A percentile compares a stretch with the other conserved stretches of the same genome.
These are phyloP conservation scores for Echinosophora koreensis DNA, from an alignment of 306 rosid genomes.

Conservation along the genomic window DNA sequence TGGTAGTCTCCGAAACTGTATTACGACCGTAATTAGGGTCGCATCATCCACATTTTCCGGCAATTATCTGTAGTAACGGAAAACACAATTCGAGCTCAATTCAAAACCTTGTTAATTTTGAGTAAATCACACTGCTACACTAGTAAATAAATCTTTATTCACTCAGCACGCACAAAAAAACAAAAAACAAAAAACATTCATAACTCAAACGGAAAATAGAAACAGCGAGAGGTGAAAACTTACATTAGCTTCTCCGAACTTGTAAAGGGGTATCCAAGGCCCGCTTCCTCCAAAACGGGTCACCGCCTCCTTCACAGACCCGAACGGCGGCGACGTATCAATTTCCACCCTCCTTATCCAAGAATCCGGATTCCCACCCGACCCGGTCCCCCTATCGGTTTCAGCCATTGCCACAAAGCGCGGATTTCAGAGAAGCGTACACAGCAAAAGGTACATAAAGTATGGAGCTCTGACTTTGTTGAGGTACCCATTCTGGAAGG, in stretches of 20 bases:
- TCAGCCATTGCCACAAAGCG: slow-evolving; percentile 57
- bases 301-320: slow-evolving; percentile 93
- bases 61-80: too few species aligned
- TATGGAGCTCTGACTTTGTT: slow-evolving; percentile 47
- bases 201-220: neutral
- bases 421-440: slow-evolving; percentile 22
- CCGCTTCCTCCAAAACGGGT: slow-evolving; percentile 86
- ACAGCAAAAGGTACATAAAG: slow-evolving; percentile 38
- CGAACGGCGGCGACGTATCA: slow-evolving; percentile 89
- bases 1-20: too few species aligned
- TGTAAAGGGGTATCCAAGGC: slow-evolving; percentile 69
- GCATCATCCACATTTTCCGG: too few species aligned
- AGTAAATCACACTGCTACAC: too few species aligned
- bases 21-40: too few species aligned
- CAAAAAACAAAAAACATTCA: neutral
- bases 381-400: slow-evolving; percentile 37
- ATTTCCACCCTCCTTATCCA: slow-evolving; percentile 72
- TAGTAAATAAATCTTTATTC: neutral
- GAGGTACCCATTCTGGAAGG: slow-evolving; percentile 50
- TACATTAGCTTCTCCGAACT: slow-evolving; percentile 64
- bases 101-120: too few species aligned
- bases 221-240: slow-evolving; percentile 13
- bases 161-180: neutral
- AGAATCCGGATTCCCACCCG: slow-evolving; percentile 44
- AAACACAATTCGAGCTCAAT: too few species aligned